These are phyloP conservation scores for Martiniozyma asiatica DNA, from an alignment of 1,139 yeast species.

Conservation along the genomic window DNA sequence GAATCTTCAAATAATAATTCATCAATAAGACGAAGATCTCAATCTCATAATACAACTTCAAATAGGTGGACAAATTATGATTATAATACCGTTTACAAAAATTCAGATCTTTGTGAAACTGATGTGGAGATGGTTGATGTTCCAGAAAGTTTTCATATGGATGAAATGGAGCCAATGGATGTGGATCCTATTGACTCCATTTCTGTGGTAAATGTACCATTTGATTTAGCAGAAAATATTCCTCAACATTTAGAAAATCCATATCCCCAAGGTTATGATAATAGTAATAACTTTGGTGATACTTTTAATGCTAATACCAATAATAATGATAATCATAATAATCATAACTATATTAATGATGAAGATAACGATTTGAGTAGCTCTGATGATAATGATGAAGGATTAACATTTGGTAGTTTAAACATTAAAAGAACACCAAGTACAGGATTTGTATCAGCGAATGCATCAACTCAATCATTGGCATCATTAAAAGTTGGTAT, in stretches of 20 bases:
- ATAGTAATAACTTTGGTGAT: conserved; percentile 1
- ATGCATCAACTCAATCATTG: conserved; percentile 9
- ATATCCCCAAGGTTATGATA: no score
- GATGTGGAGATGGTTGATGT: conserved; percentile 23
- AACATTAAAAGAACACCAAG: conserved; percentile 13
- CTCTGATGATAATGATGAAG: neutral
- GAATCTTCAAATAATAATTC: conserved; percentile 39
- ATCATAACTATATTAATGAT: conserved; percentile 1
- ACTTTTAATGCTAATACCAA: conserved; percentile 4
- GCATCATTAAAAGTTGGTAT: conserved; percentile 20
- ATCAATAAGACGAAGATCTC: neutral
- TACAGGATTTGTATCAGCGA: conserved; percentile 7
- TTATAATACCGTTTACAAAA: conserved; percentile 63
- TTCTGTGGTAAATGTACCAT: conserved; percentile 2
- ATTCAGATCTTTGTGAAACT: conserved; percentile 11
- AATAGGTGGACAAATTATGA: conserved; percentile 73
- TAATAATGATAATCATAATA: neutral
- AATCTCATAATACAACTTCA: conserved; percentile 62
- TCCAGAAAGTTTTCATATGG: conserved; percentile 21
- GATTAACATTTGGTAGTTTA: conserved; percentile 1
- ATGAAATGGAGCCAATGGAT: conserved; percentile 15
- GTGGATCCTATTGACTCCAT: conserved; percentile 11
- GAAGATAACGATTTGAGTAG: neutral
- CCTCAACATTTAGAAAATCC: conserved; percentile 4
- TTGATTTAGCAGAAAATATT: conserved; percentile 1